Percentiles rank a stretch among this genome's conserved stretches.
Evolutionary conservation across 441 rosid species (phyloP).

Genomic region (Arabidopsis lyrata): DNA sequence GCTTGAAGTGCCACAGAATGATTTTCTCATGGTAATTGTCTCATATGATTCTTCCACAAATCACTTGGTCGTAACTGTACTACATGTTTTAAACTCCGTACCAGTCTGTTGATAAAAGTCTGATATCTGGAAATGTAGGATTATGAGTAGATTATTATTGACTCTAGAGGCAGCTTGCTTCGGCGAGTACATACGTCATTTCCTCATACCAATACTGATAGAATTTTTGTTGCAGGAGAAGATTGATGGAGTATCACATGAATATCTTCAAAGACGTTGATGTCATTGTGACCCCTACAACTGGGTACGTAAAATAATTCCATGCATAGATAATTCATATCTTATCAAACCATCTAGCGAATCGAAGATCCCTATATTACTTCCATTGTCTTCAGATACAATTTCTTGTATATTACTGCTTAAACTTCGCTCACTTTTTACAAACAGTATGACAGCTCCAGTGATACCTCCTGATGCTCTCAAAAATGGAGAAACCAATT

Average conservation of each 20-base stretch:
- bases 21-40: not conserved
- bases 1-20: not conserved
- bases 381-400: conserved; percentile 11
- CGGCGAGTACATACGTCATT: not conserved
- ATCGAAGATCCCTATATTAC: not conserved
- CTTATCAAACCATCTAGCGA: not conserved
- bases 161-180: conserved; percentile 20
- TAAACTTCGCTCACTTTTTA: conserved; percentile 18
- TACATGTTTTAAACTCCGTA: not conserved
- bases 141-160: conserved; percentile 17
- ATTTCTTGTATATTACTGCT: not conserved
- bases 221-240: conserved; percentile 61
- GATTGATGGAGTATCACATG: conserved; percentile 78
- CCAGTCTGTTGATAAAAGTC: not conserved
- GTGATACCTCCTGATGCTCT: conserved; percentile 76
- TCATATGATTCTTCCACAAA: conserved; percentile 3
- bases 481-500: conserved; percentile 75
- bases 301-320: conserved; percentile 54
- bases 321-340: not conserved
- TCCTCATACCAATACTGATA: not conserved
- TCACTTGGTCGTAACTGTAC: not conserved
- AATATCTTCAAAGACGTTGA: conserved; percentile 87
- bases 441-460: conserved; percentile 90
- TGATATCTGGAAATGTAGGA: conserved; percentile 4
- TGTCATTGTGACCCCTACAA: conserved; percentile 86